phyloP scores from a whole-genome alignment of 345 rosid species.

The Orychophragmus violaceus region DNA sequence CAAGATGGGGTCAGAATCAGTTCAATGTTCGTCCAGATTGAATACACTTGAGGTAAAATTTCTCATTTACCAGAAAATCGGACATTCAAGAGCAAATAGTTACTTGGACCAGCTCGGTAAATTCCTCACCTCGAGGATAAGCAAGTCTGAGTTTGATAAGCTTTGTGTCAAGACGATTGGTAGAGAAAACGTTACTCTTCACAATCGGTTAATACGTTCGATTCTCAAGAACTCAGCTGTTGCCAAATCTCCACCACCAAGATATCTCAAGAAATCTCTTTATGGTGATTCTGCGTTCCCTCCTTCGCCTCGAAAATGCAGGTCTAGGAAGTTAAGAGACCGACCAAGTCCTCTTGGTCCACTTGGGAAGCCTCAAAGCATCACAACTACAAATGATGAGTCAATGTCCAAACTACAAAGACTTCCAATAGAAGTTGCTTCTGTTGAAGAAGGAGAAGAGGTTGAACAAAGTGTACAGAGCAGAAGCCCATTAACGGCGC shows the following conservation, averaged over 20 bases:
- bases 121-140: conserved; percentile 48
- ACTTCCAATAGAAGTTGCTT: conserved; percentile 55
- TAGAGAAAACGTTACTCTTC: conserved; percentile 60
- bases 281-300: conserved; percentile 49
- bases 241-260: conserved; percentile 44
- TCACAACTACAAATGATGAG: conserved; percentile 44
- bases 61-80: conserved; percentile 38
- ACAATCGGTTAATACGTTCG: conserved; percentile 59
- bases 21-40: conserved; percentile 6
- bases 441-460: conserved; percentile 96
- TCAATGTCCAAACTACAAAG: conserved; percentile 46
- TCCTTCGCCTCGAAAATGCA: conserved; percentile 61
- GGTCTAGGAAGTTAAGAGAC: conserved; percentile 70
- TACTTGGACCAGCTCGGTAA: conserved; percentile 70
- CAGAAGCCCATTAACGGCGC: conserved; percentile 73
- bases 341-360: conserved; percentile 80
- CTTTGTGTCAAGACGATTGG: conserved; percentile 55
- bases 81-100: conserved; percentile 57
- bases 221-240: conserved; percentile 65
- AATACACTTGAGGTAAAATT: conserved; percentile 13
- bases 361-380: conserved; percentile 71
- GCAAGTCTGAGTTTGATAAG: conserved; percentile 66
- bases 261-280: conserved; percentile 21
- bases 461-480: conserved; percentile 90
- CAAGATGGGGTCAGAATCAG: conserved; percentile 23